Conservation (phyloP, 169 alveolate genomes). For the Eimeria praecox region DNA sequence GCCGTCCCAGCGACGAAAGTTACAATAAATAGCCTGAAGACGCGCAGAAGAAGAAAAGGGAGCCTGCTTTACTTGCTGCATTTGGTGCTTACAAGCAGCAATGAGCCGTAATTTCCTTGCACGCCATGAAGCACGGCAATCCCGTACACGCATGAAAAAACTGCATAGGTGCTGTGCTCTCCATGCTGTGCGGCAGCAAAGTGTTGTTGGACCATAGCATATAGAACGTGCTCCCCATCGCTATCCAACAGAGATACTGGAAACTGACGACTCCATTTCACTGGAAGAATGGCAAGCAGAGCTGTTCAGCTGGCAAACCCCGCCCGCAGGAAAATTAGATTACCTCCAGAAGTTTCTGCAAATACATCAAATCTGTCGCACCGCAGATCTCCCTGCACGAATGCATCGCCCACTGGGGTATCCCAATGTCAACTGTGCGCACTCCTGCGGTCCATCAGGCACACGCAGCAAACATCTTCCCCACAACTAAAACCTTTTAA, state of each 20-base stretch:
- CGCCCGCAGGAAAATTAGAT: neutral
- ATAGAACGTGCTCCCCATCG: neutral
- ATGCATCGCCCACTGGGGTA: conserved; percentile 97
- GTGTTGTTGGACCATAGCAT: neutral
- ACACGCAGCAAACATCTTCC: neutral
- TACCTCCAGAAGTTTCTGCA: conserved; percentile 74
- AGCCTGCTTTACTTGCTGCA: neutral
- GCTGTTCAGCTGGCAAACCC: neutral
- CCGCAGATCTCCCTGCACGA: conserved; percentile 92
- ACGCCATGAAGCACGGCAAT: neutral
- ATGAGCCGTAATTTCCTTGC: neutral
- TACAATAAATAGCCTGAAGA: conserved; percentile 51
- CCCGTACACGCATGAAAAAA: neutral
- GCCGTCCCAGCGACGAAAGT: conserved; percentile 64
- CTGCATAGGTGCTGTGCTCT: neutral
- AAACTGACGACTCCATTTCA: neutral
- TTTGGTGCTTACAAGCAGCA: neutral
- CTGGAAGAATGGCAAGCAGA: neutral
- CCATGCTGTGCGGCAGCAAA: neutral
- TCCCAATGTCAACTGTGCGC: conserved; percentile 96
- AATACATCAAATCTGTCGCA: conserved; percentile 69
- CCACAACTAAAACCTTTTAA: too few relatives aligned
- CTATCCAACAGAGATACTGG: neutral
- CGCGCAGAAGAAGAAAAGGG: neutral
- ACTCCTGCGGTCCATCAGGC: conserved; percentile 83